Percentiles rank a stretch among this genome's conserved stretches.
These are phyloP conservation scores for Linnemannia zychae DNA, from an alignment of 192 early-diverging fungal species.

Conservation along the genomic window DNA sequence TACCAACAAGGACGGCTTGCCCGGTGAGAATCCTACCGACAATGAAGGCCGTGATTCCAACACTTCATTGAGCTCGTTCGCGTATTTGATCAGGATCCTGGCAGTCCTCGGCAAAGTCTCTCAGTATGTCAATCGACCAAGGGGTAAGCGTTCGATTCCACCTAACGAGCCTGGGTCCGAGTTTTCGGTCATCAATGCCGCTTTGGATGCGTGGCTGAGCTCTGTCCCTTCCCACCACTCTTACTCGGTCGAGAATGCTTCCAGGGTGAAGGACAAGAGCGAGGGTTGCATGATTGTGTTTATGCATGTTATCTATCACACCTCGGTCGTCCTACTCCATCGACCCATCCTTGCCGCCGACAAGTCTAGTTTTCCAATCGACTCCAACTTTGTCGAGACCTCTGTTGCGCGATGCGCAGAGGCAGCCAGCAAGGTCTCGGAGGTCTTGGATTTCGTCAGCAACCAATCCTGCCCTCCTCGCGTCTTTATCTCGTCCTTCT, in stretches of 20 bases:
- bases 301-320: constrained; percentile 62
- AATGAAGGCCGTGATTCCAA: neutral
- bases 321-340: constrained; percentile 62
- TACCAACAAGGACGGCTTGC: neutral
- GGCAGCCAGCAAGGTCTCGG: constrained; percentile 59
- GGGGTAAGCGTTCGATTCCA: constrained; percentile 38
- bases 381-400: constrained; percentile 47
- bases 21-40: neutral
- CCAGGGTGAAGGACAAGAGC: constrained; percentile 18
- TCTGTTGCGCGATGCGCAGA: constrained; percentile 58
- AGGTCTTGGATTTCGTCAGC: constrained; percentile 41
- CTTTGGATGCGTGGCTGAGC: constrained; percentile 52
- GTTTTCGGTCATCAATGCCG: constrained; percentile 56
- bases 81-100: constrained; percentile 56
- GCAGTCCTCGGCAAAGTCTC: constrained; percentile 62
- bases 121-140: constrained; percentile 59
- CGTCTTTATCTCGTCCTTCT: constrained; percentile 54
- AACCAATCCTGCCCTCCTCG: constrained; percentile 45
- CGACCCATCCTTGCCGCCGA: constrained; percentile 58
- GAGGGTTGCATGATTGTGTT: constrained; percentile 47
- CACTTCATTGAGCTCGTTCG: constrained; percentile 38
- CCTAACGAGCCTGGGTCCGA: constrained; percentile 62
- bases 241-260: constrained; percentile 56
- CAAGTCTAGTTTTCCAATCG: constrained; percentile 41
- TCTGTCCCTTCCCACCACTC: constrained; percentile 37